Base-by-base conservation (phyloP, 495 filamentous ascomycete species). In the Penicillium coffeae region DNA sequence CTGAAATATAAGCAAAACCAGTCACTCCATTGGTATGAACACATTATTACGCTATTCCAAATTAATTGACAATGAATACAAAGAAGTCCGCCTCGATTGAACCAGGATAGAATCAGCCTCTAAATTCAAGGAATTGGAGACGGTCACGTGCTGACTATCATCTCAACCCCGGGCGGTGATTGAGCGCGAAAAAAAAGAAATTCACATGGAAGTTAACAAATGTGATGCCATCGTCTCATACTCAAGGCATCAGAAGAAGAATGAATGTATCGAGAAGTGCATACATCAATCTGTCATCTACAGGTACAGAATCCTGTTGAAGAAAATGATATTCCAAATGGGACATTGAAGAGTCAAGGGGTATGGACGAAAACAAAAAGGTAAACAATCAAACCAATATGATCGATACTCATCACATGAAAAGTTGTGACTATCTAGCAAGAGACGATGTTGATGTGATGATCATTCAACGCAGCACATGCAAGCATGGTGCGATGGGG, bases 401-500 rank as follows among this genome's bases (percentile, higher is more conserved):
- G 25, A 30, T 30, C 25, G 10, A 30, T 30, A 30, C 25, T 30
- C 25, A 30, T 30, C 25, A 10, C 25, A 30, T 4, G 25, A 30
- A 30, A 30, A 10, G 25, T n/a, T 14, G 25, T 1, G 14, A 4
- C 32, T 9, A 19, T 63, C 62, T 70, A 75, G 53, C 72, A 75
- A 44, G 56, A 60, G 37, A 75, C 68, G 16, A 75, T 56, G 38
- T 75, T 75, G 51, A 75, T 64, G 45, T 75, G 72, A 41, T 74
- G 62, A 55, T 75, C 72, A 46, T 74, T 68, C 50, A 75, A 54
- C 15, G 72, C 88, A 0, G 89, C 85, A 50, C 84, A 90, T 15
- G 89, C 93, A 42, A 99, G 73, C 66, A 97, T 79, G 73, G 95
- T 93, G 14, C 88, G 84, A 60, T 99, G 93, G 3, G 93, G 93